Evolutionary conservation across 2,329 filamentous ascomycete species (phyloP).

Genomic region (Colletotrichum sp.): DNA sequence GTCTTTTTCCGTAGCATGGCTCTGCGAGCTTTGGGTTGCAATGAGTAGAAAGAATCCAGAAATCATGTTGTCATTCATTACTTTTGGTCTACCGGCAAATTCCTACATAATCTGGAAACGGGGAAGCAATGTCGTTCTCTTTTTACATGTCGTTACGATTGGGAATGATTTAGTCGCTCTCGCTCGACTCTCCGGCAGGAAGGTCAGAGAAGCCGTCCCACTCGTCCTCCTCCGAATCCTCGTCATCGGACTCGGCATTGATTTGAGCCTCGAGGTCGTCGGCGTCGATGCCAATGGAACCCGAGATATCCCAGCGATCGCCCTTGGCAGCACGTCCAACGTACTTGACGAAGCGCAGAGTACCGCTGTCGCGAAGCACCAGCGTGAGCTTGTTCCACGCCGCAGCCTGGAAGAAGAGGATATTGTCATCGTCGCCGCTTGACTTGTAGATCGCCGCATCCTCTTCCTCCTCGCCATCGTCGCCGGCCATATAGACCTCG

Average conservation of each 20-base stretch:
- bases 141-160: background rate
- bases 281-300: conserved; percentile 74
- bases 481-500: conserved; percentile 93
- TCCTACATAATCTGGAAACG: background rate
- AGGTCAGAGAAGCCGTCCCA: conserved; percentile 62
- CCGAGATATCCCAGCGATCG: conserved; percentile 91
- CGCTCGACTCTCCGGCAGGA: conserved; percentile 24
- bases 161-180: conserved; percentile 36
- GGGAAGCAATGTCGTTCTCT: background rate
- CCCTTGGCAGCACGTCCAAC: conserved; percentile 82
- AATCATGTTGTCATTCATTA: background rate
- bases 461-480: conserved; percentile 70
- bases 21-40: background rate
- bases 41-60: background rate
- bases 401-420: conserved; percentile 67
- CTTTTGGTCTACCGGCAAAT: background rate
- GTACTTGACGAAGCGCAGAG: conserved; percentile 95
- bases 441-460: conserved; percentile 85
- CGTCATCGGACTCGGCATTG: conserved; percentile 33
- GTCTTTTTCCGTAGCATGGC: background rate
- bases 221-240: conserved; percentile 52
- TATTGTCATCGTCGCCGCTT: conserved; percentile 76
- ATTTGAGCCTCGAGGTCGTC: conserved; percentile 49
- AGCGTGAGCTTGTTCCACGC: conserved; percentile 92
- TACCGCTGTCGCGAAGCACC: conserved; percentile 85